Evolutionary conservation across 176 grass and related monocot genomes (phyloP), one percentile per base, ranked within the genome.

Genomic region (Raddia distichophylla): DNA sequence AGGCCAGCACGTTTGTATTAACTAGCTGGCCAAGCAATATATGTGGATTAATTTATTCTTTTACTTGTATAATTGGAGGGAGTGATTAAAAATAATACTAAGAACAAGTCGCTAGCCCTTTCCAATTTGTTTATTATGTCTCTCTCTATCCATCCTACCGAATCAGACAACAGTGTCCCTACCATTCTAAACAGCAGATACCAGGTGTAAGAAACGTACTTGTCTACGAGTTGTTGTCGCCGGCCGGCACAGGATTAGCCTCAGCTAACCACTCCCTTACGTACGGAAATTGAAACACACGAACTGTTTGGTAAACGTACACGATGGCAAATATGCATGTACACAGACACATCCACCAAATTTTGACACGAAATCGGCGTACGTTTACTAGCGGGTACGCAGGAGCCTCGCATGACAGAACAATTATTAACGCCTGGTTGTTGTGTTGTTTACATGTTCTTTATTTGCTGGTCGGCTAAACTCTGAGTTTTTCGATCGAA

Each of bases 321-420:
- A 7, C 49, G 8, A 17, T 17, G 6, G 11, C 5, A 6, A 18
- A 15, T 18, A 15, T 49, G 14, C 60, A 7, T 3, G 3, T 3
- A 20, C 1, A 7, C 20, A 19, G 12, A 16, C 57, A 27, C 27
- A 27, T 1, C 27, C 27, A 85, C 49, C 46, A 7, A 82, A 46
- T 9, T 88, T 33, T 50, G 18, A 59, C 67, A 79, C 86, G 60
- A 44, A 67, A 83, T 15, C 60, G 8, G 8, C 50, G 40, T 76
- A 15, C 3, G 18, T 11, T 64, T 51, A 5, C 45, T 34, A 35
- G 47, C 55, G 15, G 34, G 35, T 15, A 5, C 45, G 69, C 76
- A 14, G 16, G 52, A 5, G 74, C 51, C 37, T 76, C 76, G 60
- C 35, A 3, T 53, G 61, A 48, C 53, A 52, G 62, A 72, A 11